Conservation (phyloP, 805 yeast genomes). For the Nadsonia fulvescens region DNA sequence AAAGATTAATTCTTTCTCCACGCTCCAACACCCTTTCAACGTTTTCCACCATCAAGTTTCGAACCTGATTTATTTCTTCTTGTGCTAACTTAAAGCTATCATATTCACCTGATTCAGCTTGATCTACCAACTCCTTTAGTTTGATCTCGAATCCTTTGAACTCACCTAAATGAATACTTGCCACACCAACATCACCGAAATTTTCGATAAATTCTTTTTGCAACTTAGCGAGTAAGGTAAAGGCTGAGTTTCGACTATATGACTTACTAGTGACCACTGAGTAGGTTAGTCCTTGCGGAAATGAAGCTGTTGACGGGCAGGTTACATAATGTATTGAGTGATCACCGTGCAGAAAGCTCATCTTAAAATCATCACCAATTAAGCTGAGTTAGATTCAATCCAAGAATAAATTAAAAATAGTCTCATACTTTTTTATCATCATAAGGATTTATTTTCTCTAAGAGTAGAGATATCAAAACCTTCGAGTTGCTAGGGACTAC, state of each 20-base stretch:
- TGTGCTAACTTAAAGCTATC: conserved; percentile 16
- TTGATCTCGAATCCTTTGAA: background rate
- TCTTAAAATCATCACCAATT: conserved; percentile 8
- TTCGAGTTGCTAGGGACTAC: conserved; percentile 6
- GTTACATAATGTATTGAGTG: conserved; percentile 17
- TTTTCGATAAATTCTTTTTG: conserved; percentile 7
- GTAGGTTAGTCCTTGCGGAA: conserved; percentile 16
- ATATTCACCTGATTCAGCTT: conserved; percentile 6
- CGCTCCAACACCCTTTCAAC: conserved; percentile 54
- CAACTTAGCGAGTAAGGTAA: conserved; percentile 11
- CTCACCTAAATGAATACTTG: conserved; percentile 1
- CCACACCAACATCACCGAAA: background rate
- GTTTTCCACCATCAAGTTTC: conserved; percentile 53
- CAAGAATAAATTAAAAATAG: background rate
- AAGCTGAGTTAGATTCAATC: background rate
- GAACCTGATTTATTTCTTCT: conserved; percentile 42
- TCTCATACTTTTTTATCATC: conserved; percentile 15
- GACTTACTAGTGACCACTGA: conserved; percentile 12
- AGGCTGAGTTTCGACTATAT: conserved; percentile 11
- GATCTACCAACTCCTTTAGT: conserved; percentile 1
- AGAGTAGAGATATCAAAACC: conserved; percentile 9
- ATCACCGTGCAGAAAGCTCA: conserved; percentile 17
- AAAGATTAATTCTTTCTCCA: conserved; percentile 54
- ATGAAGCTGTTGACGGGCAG: conserved; percentile 9
- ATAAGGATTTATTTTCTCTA: conserved; percentile 12